These are phyloP conservation scores for Eimeria falciformis DNA, from an alignment of 169 alveolate species.

Conservation along the genomic window DNA sequence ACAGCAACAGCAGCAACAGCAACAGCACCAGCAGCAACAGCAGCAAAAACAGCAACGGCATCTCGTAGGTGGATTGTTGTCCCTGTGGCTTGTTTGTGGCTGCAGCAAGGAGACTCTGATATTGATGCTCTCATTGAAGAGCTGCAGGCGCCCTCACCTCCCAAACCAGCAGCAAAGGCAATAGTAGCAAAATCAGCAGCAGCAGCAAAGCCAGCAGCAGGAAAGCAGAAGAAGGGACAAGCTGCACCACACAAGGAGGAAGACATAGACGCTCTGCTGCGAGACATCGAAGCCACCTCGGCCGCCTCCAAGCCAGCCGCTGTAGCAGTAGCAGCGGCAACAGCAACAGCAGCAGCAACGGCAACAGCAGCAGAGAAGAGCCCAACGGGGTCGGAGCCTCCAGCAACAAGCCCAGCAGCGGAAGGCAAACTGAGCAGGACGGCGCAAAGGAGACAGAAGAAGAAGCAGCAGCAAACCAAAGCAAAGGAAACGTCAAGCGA, in stretches of 20 bases:
- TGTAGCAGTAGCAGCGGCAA: no score
- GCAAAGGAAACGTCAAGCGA: neutral
- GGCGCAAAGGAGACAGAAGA: neutral
- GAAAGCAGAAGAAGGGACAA: neutral
- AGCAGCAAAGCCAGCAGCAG: neutral
- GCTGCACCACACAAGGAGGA: neutral
- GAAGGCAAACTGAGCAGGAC: neutral
- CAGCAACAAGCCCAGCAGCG: neutral
- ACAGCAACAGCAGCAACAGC: neutral
- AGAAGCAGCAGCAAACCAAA: conserved; percentile 40
- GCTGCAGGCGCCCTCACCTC: conserved; percentile 5
- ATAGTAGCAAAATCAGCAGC: neutral
- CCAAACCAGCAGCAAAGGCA: neutral
- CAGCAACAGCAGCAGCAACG: neutral
- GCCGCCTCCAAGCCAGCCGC: neutral
- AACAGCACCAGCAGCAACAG: neutral
- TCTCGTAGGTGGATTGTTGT: neutral
- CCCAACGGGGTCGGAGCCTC: neutral
- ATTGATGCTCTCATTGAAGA: neutral
- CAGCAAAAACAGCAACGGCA: neutral
- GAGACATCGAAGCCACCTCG: neutral
- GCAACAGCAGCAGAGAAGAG: conserved; percentile 31
- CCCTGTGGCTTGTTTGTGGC: neutral
- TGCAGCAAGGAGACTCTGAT: neutral
- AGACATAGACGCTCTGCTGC: conserved; percentile 36